Percentiles rank a stretch among this genome's conserved stretches.
These are phyloP conservation scores for Microdochium paspali DNA, from an alignment of 2,329 filamentous ascomycete genomes.

Conservation along the genomic window DNA sequence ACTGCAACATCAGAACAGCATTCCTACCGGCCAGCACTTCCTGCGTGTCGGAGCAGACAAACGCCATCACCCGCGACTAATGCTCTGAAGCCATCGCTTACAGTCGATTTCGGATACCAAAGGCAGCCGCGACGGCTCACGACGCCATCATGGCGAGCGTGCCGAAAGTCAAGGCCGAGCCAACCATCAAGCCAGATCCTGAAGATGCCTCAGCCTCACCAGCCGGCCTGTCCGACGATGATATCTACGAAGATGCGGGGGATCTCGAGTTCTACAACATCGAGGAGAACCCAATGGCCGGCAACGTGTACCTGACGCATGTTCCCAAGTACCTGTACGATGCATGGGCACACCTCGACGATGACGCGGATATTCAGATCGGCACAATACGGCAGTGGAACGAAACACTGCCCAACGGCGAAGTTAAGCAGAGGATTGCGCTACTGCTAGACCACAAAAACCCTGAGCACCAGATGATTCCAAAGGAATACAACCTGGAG, in stretches of 20 bases:
- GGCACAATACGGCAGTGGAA: slow-evolving; percentile 60
- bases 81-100: no score
- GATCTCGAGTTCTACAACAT: slow-evolving; percentile 43
- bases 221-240: slow-evolving; percentile 48
- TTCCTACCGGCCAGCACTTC: no score
- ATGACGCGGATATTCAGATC: slow-evolving; percentile 73
- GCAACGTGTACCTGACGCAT: slow-evolving; percentile 61
- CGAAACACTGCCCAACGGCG: slow-evolving; percentile 41
- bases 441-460: slow-evolving; percentile 61
- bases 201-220: slow-evolving; percentile 31
- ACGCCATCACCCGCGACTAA: no score
- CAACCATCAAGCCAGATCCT: slow-evolving; percentile 38
- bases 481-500: slow-evolving; percentile 79
- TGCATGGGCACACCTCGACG: slow-evolving; percentile 65
- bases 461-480: slow-evolving; percentile 62
- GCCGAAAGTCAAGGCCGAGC: slow-evolving; percentile 16
- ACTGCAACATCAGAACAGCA: no score
- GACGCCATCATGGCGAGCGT: slow-evolving; percentile 6
- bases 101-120: background rate
- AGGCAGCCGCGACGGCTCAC: background rate
- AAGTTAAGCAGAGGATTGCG: slow-evolving; percentile 36
- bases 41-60: no score
- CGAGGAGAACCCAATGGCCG: slow-evolving; percentile 13
- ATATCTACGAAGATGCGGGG: slow-evolving; percentile 53
- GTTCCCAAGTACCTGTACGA: slow-evolving; percentile 76